Conservation (phyloP, 306 rosid genomes). For the Rubus idaeus region DNA sequence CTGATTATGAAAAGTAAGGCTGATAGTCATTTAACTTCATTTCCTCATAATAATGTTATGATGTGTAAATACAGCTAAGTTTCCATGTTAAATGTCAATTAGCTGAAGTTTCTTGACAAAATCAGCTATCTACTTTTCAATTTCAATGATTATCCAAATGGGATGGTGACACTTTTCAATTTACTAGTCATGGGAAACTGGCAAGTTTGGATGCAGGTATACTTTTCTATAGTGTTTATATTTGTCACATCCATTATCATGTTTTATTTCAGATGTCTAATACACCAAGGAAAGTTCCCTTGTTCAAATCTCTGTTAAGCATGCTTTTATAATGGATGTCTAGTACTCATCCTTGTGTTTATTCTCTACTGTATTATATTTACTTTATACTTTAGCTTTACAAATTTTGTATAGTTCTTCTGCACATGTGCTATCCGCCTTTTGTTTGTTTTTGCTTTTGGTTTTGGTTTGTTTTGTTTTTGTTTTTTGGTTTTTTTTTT, state of each 20-base stretch:
- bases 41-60: not conserved
- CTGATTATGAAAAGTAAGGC: not conserved
- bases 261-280: conserved; percentile 17
- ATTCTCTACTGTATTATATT: no score
- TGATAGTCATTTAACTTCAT: not conserved
- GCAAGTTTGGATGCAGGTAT: conserved; percentile 84
- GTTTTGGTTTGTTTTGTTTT: no score
- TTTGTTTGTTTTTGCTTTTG: no score
- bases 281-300: not conserved
- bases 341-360: not conserved
- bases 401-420: not conserved
- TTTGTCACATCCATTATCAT: conserved; percentile 8
- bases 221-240: not conserved
- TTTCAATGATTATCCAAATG: conserved; percentile 94
- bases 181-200: conserved; percentile 82
- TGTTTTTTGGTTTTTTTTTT: no score
- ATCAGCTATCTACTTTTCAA: conserved; percentile 85
- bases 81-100: conserved; percentile 14
- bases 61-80: not conserved
- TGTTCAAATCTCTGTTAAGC: not conserved
- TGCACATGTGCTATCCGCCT: not conserved
- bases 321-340: not conserved
- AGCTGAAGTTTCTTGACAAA: conserved; percentile 58
- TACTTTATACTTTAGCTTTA: not conserved
- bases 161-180: conserved; percentile 99